Conservation (phyloP, 2,329 filamentous ascomycete genomes). For the Exophiala viscosa region DNA sequence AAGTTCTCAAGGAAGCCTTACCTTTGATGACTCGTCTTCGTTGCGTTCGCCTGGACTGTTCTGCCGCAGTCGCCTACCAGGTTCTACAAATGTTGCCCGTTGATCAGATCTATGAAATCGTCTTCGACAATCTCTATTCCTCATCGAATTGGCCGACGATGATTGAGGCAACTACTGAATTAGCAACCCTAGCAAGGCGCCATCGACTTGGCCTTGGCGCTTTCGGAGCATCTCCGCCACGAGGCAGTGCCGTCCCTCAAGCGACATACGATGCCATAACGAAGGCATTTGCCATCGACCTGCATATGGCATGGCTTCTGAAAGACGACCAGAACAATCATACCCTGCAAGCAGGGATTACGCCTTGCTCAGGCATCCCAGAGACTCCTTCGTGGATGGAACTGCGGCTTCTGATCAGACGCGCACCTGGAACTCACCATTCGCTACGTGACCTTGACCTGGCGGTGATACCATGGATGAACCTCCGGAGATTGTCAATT, state of each 20-base stretch:
- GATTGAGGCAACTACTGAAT: slow-evolving; percentile 4
- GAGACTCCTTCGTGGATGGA: slow-evolving; percentile 9
- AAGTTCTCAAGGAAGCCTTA: slow-evolving; percentile 6
- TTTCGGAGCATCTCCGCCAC: slow-evolving; percentile 1
- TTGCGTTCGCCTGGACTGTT: slow-evolving; percentile 20
- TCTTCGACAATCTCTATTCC: slow-evolving; percentile 16
- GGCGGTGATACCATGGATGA: slow-evolving; percentile 13
- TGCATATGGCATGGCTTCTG: slow-evolving; percentile 17
- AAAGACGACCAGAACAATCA: neutral
- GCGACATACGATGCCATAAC: slow-evolving; percentile 12
- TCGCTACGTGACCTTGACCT: slow-evolving; percentile 6
- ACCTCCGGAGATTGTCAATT: slow-evolving; percentile 12
- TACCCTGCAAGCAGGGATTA: neutral
- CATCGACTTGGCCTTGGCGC: slow-evolving; percentile 18
- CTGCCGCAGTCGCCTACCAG: slow-evolving; percentile 7
- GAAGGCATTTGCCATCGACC: slow-evolving; percentile 12
- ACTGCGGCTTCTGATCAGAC: slow-evolving; percentile 5
- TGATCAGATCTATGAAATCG: slow-evolving; percentile 15
- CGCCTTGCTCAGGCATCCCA: neutral
- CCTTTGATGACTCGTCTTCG: slow-evolving; percentile 20
- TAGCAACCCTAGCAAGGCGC: slow-evolving; percentile 6
- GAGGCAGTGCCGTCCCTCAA: neutral
- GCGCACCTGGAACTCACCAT: neutral
- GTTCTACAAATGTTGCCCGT: slow-evolving; percentile 15
- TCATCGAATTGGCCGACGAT: slow-evolving; percentile 8